phyloP scores from a whole-genome alignment of 73 alveolate genomes.

The Paramecium sonneborni region DNA sequence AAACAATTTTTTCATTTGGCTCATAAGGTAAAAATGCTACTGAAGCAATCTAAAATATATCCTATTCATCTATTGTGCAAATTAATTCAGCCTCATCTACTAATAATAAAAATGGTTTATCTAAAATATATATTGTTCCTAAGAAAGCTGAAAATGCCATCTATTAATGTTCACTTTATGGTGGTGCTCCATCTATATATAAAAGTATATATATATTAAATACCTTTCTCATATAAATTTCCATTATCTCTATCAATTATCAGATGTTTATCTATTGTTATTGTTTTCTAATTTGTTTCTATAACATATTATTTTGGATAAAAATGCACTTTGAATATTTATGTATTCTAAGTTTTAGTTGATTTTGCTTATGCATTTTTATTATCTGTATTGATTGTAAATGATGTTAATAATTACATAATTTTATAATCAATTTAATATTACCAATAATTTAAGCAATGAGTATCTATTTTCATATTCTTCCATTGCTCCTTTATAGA shows the following conservation, averaged over 20 bases:
- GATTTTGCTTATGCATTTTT: not conserved
- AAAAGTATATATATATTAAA: not conserved
- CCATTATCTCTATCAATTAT: slow-evolving; percentile 27
- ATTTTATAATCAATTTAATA: not conserved
- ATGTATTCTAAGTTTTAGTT: not conserved
- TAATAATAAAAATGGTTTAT: slow-evolving; percentile 41
- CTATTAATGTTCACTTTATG: not conserved
- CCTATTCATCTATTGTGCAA: slow-evolving; percentile 57
- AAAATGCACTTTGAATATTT: slow-evolving; percentile 41
- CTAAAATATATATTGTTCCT: slow-evolving; percentile 43
- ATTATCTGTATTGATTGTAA: not conserved
- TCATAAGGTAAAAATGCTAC: slow-evolving; percentile 25
- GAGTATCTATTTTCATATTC: not conserved
- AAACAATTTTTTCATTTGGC: not conserved
- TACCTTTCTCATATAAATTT: not conserved
- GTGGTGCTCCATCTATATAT: slow-evolving; percentile 37
- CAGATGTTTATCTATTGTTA: not conserved
- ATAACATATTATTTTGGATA: not conserved
- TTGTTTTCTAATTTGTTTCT: slow-evolving; percentile 14
- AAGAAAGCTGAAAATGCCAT: slow-evolving; percentile 44
- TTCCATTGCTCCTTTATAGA: not conserved
- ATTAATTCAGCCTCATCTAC: not conserved
- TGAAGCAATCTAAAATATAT: slow-evolving; percentile 43
- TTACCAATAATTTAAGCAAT: not conserved
- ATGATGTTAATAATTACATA: not conserved